Base-by-base conservation (phyloP, 1,139 yeast genomes). In the Geotrichum restrictum region DNA sequence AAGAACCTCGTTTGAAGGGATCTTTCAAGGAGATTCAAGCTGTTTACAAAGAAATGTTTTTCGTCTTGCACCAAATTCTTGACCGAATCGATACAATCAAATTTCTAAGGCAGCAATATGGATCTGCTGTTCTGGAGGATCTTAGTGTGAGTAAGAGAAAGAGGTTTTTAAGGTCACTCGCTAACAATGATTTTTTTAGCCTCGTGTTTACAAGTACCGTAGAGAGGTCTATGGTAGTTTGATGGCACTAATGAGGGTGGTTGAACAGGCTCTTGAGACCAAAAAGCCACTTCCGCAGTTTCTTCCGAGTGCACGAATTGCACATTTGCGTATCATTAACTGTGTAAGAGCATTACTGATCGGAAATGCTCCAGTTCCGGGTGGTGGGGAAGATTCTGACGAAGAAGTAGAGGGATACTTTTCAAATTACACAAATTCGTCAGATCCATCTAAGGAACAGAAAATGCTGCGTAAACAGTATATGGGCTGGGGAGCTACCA, bases 401-500 rank as follows among this genome's bases (percentile, higher is more conserved):
- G 19, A 14, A 14, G 50, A 51, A 19, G 52, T 44, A 29, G 44
- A 37, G 21, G 58, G 52, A 13, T 48, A 40, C 33, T 49, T 34
- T 14, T 14, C 34, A 7, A 14, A 31, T 22, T 53, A 37, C 13
- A 55, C 43, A 48, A 52, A 27, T 50, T 33, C 43, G 11, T 45
- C 42, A 45, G 45, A 2, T 63, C 27, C 27, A 40, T 31, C 24
- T n/a, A 24, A n/a, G 43, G 32, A 37, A 21, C 52, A 48, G 32
- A 43, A 57, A 36, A 55, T 67, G 19, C 59, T 73, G n/a, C 69
- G 70, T 48, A 74, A 69, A 50, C 71, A 70, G 53, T 73, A 74
- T 56, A 65, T 77, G 62, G 70, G 77, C 48, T 77, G 81, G 81
- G 77, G 76, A 58, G 81, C 81, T 1, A 66, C 78, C 0, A 73